Evolutionary conservation across 805 yeast species (phyloP).

Genomic region (Starmerella stellata): DNA sequence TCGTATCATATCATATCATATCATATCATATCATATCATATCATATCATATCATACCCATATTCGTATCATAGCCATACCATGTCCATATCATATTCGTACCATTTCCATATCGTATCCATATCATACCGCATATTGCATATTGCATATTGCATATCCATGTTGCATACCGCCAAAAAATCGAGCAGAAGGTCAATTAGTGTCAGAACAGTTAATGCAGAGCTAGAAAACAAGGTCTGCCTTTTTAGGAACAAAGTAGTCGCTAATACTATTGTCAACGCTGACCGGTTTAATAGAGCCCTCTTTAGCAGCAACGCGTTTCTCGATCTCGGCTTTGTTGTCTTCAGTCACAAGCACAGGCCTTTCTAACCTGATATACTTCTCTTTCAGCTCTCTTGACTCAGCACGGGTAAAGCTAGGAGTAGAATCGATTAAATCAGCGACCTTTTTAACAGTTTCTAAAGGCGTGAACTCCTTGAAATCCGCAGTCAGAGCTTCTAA

Average conservation of each 20-base stretch:
- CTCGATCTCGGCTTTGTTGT: constrained; percentile 18
- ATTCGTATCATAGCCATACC: no score
- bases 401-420: constrained; percentile 22
- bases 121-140: no score
- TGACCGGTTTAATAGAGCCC: constrained; percentile 35
- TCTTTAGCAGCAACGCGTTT: constrained; percentile 31
- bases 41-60: no score
- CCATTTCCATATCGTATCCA: no score
- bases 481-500: constrained; percentile 13
- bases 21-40: no score
- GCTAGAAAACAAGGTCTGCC: constrained; percentile 15
- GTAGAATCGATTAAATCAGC: constrained; percentile 26
- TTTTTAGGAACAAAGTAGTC: constrained; percentile 25
- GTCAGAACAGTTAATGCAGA: no score
- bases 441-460: constrained; percentile 29
- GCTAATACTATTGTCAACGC: constrained; percentile 41
- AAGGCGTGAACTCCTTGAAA: constrained; percentile 21
- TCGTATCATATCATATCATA: no score
- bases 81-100: no score
- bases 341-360: constrained; percentile 33
- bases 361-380: constrained; percentile 37
- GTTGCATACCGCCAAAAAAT: no score
- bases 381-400: constrained; percentile 28
- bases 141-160: no score
- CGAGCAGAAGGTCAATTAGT: no score